These are phyloP conservation scores for Rhodotorula mucilaginosa DNA, from an alignment of 1,284 basidiomycete genomes.

Conservation along the genomic window DNA sequence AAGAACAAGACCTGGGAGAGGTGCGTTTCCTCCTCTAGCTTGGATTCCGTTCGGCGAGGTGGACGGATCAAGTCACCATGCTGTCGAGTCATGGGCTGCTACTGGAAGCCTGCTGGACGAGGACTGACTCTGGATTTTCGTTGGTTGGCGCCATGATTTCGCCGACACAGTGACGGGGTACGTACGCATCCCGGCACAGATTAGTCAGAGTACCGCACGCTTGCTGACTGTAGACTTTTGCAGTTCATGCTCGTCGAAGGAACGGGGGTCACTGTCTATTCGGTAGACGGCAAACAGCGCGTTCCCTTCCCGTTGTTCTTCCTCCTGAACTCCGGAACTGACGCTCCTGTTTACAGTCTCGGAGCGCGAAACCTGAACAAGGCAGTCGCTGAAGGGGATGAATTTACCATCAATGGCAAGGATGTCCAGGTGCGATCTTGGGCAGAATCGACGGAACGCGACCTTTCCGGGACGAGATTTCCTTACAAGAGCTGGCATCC, in stretches of 20 bases:
- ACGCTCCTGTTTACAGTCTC: neutral
- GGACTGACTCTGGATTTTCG: too few species aligned
- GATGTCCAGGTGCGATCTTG: conserved; percentile 11
- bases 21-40: conserved; percentile 13
- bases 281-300: conserved; percentile 63
- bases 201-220: neutral
- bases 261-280: conserved; percentile 58
- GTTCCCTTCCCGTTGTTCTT: conserved; percentile 27
- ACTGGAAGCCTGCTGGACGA: too few species aligned
- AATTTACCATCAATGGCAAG: conserved; percentile 50
- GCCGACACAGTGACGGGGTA: conserved; percentile 44
- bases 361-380: conserved; percentile 1
- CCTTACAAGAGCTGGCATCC: neutral
- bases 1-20: conserved; percentile 88
- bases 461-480: too few species aligned
- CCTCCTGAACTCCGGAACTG: neutral
- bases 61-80: neutral
- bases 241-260: conserved; percentile 46
- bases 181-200: conserved; percentile 41
- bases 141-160: too few species aligned
- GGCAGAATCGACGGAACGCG: too few species aligned
- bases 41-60: neutral
- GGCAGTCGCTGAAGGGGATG: conserved; percentile 55
- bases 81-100: too few species aligned
- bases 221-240: conserved; percentile 46